These are phyloP conservation scores for Parastagonospora avenae DNA, from an alignment of 2,329 filamentous ascomycete species.

Conservation along the genomic window DNA sequence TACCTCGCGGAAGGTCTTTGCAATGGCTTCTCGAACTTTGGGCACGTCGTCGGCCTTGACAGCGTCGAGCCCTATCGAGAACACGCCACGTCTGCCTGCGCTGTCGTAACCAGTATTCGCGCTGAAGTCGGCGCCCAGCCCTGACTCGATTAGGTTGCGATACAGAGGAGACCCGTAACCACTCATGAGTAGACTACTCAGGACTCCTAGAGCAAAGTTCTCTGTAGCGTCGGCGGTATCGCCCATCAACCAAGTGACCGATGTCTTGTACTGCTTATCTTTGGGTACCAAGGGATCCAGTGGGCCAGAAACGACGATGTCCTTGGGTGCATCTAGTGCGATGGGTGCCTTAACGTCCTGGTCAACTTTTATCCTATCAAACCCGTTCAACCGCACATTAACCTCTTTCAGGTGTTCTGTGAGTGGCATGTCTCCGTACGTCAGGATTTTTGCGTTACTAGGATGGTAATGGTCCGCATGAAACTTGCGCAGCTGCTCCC, in stretches of 20 bases:
- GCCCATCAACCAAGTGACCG: constrained; percentile 88
- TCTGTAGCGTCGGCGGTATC: constrained; percentile 83
- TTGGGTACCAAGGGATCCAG: constrained; percentile 84
- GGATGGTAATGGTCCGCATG: constrained; percentile 95
- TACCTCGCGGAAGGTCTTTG: constrained; percentile 72
- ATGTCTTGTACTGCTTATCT: constrained; percentile 91
- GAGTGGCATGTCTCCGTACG: constrained; percentile 91
- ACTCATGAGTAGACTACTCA: constrained; percentile 85
- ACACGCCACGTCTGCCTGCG: constrained; percentile 76
- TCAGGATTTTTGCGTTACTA: constrained; percentile 94
- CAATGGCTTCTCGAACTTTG: constrained; percentile 75
- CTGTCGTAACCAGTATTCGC: constrained; percentile 92
- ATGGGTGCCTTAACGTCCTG: constrained; percentile 77
- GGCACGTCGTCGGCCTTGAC: constrained; percentile 79
- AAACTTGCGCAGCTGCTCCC: constrained; percentile 85
- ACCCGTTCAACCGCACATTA: constrained; percentile 73
- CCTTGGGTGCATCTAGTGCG: constrained; percentile 69
- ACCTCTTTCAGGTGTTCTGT: constrained; percentile 80
- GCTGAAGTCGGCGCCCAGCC: constrained; percentile 89
- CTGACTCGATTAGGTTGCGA: constrained; percentile 83
- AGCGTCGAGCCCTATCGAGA: constrained; percentile 90
- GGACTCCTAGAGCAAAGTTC: constrained; percentile 81
- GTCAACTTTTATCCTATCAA: constrained; percentile 73
- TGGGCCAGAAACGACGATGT: constrained; percentile 77
- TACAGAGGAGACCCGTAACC: constrained; percentile 96